Evolutionary conservation across 805 yeast species (phyloP), one percentile per base, ranked within the genome.

Genomic region (Diddensiella santjacobensis): DNA sequence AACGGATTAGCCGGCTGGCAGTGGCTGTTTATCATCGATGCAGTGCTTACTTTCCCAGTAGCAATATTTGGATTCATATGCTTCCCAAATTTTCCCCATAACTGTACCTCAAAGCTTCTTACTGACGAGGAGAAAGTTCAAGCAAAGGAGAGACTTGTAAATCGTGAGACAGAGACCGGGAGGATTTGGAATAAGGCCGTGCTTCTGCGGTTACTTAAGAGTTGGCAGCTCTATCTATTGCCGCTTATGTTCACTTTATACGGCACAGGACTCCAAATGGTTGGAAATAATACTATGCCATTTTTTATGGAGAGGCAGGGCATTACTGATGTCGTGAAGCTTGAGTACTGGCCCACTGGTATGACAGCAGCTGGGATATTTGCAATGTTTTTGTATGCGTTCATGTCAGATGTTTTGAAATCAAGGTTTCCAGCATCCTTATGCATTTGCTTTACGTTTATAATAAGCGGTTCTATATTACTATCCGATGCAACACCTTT

Each of bases 1-100:
- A 51, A 53, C 4, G 72, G 75, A 1, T 60, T 64, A 52, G 66
- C 69, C n/a, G 81, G 82, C 19, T 81, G 87, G 86, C 67, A 75
- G 46, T 81, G 83, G 81, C 59, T 81, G 22, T 82, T 81, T 53
- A 56, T 81, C 42, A 72, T 82, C 47, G 85, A 82, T 61, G 82
- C 84, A 22, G 64, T 80, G 45, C 62, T 72, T 37, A 64, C 70
- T 3, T 54, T 70, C 18, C 69, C 67, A 3, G 62, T 71, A n/a
- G 75, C 74, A 0, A 13, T 71, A 2, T 37, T 59, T 13, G 75
- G 75, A 0, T 62, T 69, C 50, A 66, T 72, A 44, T 61, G 70
- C 3, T 68, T 77, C 45, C 83, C 83, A 3, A 81, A 79, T 35
- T 78, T 83, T 19, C 85, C 73, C 15, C 48, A 52, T 4, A 56